Evolutionary conservation across 169 alveolate species (phyloP), one percentile per base, ranked within the genome.

Genomic region (Plasmodium inui): DNA sequence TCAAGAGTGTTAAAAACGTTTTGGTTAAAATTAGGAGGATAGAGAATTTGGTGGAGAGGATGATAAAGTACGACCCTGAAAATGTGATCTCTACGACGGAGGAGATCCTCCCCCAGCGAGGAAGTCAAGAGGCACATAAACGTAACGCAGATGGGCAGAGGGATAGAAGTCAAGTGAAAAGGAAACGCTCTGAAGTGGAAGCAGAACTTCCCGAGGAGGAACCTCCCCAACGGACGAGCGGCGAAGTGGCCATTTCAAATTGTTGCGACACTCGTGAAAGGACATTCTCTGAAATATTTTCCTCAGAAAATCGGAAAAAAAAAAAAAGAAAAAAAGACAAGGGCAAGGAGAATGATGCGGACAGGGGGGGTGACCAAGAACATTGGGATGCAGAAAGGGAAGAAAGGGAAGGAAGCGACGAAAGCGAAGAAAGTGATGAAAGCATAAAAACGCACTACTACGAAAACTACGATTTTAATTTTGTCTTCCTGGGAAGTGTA

Each of bases 401-500:
- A 3, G 85, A 74, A 85, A 85, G 86, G 26, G 39, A 34, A 2
- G 6, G 3, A 34, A 34, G 39, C 3, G 39, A 34, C 39, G 6
- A 34, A 34, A 34, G 39, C 39, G 39, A 34, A 2, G 39, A 34
- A 4, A 74, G 80, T 41, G 83, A 84, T 3, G 93, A 85, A 85
- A 85, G 93, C 39, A 85, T 85, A 85, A 85, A 85, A 74, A 85
- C 93, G 9, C 61, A 28, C 70, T 85, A 85, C 67, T 85, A 46
- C 55, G 93, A 85, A 17, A 50, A 73, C 26, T 76, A 73, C n/a
- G 86, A 85, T 32, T 85, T 73, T 55, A 85, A 85, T 74, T 85
- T 73, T 74, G 93, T 85, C 19, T 85, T 85, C 28, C 41, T 85
- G 73, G 93, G 93, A 32, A 85, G 93, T 85, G 80, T 85, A 28